Evolutionary conservation across 2,329 filamentous ascomycete species (phyloP).

Genomic region (Lachnellula subtilissima): DNA sequence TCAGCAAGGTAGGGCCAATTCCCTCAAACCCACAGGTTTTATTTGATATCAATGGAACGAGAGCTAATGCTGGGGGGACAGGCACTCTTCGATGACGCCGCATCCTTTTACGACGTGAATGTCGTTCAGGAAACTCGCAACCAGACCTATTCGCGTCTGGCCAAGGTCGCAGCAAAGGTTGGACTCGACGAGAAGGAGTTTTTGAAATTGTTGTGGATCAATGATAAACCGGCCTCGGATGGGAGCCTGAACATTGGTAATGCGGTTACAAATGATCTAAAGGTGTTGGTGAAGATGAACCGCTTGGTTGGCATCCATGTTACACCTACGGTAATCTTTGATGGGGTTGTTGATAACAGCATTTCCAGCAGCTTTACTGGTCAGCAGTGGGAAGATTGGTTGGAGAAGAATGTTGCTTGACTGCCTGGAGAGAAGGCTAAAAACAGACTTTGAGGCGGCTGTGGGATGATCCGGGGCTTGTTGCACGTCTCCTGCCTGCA

Average conservation of each 20-base stretch:
- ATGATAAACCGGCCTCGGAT: conserved; percentile 60
- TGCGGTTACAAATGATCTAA: conserved; percentile 76
- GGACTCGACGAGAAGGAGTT: conserved; percentile 69
- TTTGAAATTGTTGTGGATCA: conserved; percentile 63
- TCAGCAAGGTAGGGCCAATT: conserved; percentile 45
- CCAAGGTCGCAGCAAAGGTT: conserved; percentile 62
- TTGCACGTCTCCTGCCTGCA: too few species aligned
- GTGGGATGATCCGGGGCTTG: too few species aligned
- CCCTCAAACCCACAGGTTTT: neutral
- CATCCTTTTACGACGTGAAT: conserved; percentile 76
- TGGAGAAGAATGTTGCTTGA: conserved; percentile 29
- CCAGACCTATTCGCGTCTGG: conserved; percentile 73
- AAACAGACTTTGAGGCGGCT: neutral
- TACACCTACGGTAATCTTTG: conserved; percentile 82
- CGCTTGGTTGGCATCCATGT: conserved; percentile 81
- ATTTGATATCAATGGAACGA: neutral
- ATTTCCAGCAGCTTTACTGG: conserved; percentile 74
- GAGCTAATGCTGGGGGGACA: conserved; percentile 1
- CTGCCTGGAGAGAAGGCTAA: neutral
- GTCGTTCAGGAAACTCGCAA: conserved; percentile 84
- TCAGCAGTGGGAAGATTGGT: conserved; percentile 71
- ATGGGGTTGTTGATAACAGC: conserved; percentile 75
- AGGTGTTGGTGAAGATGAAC: conserved; percentile 75
- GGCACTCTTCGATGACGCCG: conserved; percentile 56
- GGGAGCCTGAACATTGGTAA: conserved; percentile 76